A percentile compares a stretch with the other conserved stretches of the same genome.
Conservation (phyloP, 192 early-diverging fungal genomes). For the Diversispora epigaea region DNA sequence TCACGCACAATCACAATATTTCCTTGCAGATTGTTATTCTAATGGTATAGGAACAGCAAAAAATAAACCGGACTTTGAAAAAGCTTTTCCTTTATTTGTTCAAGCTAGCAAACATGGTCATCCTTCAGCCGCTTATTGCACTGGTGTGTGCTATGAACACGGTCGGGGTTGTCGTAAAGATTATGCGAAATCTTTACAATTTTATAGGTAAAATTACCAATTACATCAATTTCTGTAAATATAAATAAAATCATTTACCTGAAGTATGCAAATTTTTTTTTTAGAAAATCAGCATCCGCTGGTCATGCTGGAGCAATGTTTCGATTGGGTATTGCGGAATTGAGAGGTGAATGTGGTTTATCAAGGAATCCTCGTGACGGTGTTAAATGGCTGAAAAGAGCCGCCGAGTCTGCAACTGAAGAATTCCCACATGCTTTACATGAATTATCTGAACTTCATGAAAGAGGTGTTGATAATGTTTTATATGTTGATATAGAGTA, state of each 20-base stretch:
- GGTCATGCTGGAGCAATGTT: conserved; percentile 70
- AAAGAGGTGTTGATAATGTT: conserved; percentile 56
- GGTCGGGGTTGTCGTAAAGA: conserved; percentile 63
- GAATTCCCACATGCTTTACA: conserved; percentile 63
- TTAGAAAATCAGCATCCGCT: conserved; percentile 64
- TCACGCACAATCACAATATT: conserved; percentile 69
- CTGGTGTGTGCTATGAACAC: conserved; percentile 65
- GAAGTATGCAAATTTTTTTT: not conserved
- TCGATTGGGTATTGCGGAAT: conserved; percentile 58
- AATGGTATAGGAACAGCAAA: conserved; percentile 63
- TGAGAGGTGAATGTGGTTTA: conserved; percentile 59
- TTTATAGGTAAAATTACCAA: conserved; percentile 57
- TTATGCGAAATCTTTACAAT: conserved; percentile 60
- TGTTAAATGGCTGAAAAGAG: conserved; percentile 60
- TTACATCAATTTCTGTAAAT: not conserved
- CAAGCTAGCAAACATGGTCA: conserved; percentile 70
- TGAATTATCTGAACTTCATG: conserved; percentile 59
- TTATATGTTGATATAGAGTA: conserved; percentile 64
- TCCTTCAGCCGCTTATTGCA: conserved; percentile 64
- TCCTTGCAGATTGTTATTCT: conserved; percentile 67
- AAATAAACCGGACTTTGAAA: conserved; percentile 66
- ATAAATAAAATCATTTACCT: not conserved
- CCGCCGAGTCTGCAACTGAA: conserved; percentile 55
- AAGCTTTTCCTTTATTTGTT: conserved; percentile 66
- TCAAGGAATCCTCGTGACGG: conserved; percentile 56